Percentiles rank a stretch among this genome's conserved stretches.
These are phyloP conservation scores for Cyphellophora attinorum DNA, from an alignment of 2,329 filamentous ascomycete species.

Conservation along the genomic window DNA sequence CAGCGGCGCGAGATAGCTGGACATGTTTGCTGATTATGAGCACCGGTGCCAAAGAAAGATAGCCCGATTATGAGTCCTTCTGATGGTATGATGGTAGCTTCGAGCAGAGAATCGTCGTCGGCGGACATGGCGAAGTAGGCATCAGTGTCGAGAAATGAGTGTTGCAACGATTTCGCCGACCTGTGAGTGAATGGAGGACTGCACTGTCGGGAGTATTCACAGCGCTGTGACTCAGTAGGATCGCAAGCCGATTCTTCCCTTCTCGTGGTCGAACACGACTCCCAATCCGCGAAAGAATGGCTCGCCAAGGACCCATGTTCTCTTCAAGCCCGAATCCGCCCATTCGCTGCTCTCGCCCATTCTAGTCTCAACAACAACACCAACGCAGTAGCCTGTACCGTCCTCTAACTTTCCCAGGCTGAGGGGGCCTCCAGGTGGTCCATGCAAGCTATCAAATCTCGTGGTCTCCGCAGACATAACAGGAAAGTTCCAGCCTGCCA, in stretches of 20 bases:
- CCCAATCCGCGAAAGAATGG: slow-evolving; percentile 17
- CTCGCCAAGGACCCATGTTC: slow-evolving; percentile 18
- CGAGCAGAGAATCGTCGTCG: too few species aligned
- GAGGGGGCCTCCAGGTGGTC: slow-evolving; percentile 13
- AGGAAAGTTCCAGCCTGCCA: slow-evolving; percentile 14
- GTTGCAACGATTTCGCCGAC: too few species aligned
- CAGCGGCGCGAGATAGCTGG: too few species aligned
- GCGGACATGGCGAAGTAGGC: too few species aligned
- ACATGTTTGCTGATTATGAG: too few species aligned
- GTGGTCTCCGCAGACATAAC: slow-evolving; percentile 6
- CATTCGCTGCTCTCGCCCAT: slow-evolving; percentile 7
- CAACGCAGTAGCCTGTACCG: slow-evolving; percentile 11
- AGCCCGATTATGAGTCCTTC: too few species aligned
- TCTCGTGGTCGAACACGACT: slow-evolving; percentile 13
- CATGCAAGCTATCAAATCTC: slow-evolving; percentile 9
- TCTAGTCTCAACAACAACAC: slow-evolving; percentile 8
- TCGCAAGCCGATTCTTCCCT: slow-evolving; percentile 14
- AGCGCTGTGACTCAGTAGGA: slow-evolving; percentile 18
- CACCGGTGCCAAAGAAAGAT: too few species aligned
- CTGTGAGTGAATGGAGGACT: too few species aligned
- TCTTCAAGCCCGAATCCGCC: slow-evolving; percentile 9
- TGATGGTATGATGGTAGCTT: too few species aligned
- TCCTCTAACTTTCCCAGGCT: slow-evolving; percentile 11
- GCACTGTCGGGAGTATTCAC: too few species aligned
- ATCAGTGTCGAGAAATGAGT: too few species aligned